phyloP scores from a whole-genome alignment of 257 asterid genomes.

The Solanum chmielewskii region DNA sequence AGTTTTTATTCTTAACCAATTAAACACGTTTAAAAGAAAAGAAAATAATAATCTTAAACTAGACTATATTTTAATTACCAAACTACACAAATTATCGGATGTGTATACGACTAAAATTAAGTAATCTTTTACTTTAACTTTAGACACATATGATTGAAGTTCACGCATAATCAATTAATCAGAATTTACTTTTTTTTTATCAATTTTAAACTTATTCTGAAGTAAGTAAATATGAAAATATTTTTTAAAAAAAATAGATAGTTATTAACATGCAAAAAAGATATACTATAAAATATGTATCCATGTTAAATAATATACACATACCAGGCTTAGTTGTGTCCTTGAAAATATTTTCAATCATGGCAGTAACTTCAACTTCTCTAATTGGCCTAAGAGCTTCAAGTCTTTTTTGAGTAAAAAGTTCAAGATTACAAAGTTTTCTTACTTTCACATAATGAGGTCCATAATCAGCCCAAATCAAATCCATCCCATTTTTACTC shows the following conservation, averaged over 20 bases:
- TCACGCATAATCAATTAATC: too few species aligned
- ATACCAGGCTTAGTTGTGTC: slow-evolving; percentile 17
- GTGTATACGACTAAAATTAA: too few species aligned
- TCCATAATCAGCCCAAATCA: slow-evolving; percentile 90
- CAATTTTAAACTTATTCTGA: neutral
- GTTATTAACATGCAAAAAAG: neutral
- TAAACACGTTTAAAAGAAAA: too few species aligned
- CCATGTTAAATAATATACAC: neutral
- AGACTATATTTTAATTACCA: too few species aligned
- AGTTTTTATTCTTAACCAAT: neutral
- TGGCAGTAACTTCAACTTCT: slow-evolving; percentile 73
- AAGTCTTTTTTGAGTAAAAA: slow-evolving; percentile 58
- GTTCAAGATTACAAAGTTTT: slow-evolving; percentile 71
- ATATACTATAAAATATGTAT: too few species aligned
- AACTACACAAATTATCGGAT: too few species aligned
- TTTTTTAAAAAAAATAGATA: neutral
- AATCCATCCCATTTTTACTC: slow-evolving; percentile 66
- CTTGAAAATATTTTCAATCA: slow-evolving; percentile 57
- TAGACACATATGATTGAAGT: neutral
- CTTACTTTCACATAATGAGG: slow-evolving; percentile 85
- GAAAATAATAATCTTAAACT: too few species aligned
- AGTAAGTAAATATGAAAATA: neutral
- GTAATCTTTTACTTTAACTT: too few species aligned
- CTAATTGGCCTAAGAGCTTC: slow-evolving; percentile 68
- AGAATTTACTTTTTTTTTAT: neutral